These are phyloP conservation scores for Neoboletus subvelutipes DNA, from an alignment of 768 basidiomycete genomes.

Conservation along the genomic window DNA sequence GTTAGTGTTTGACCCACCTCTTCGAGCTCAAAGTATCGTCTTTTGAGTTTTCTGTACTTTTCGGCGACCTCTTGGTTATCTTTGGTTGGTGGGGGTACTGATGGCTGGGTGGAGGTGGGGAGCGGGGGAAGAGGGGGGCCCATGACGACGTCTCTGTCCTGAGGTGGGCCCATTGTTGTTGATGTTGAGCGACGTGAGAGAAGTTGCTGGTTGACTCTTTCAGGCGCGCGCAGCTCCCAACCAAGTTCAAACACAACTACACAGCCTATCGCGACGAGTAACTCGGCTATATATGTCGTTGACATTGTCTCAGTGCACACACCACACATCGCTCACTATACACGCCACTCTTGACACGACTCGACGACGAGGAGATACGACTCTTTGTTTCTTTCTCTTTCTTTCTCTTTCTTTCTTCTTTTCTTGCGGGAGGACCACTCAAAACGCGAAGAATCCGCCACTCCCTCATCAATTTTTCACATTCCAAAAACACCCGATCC, in stretches of 20 bases:
- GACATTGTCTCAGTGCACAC: background rate
- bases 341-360: background rate
- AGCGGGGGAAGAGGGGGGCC: slow-evolving; percentile 44
- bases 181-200: slow-evolving; percentile 27
- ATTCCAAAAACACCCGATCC: slow-evolving; percentile 23
- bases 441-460: slow-evolving; percentile 9
- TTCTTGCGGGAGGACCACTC: background rate
- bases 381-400: too few relatives aligned
- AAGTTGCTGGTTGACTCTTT: slow-evolving; percentile 20
- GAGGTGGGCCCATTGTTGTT: slow-evolving; percentile 39
- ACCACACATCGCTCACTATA: background rate
- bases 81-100: slow-evolving; percentile 30
- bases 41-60: slow-evolving; percentile 66
- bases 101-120: slow-evolving; percentile 28
- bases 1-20: slow-evolving; percentile 49
- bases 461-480: slow-evolving; percentile 22
- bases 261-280: slow-evolving; percentile 20
- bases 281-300: slow-evolving; percentile 12
- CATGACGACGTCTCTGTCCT: slow-evolving; percentile 54
- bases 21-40: slow-evolving; percentile 65
- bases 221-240: slow-evolving; percentile 29
- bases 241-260: slow-evolving; percentile 37
- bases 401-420: background rate
- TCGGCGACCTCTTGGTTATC: slow-evolving; percentile 51
- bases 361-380: background rate